Conservation (phyloP, 768 basidiomycete genomes). For the Phanerochaete sordida region DNA sequence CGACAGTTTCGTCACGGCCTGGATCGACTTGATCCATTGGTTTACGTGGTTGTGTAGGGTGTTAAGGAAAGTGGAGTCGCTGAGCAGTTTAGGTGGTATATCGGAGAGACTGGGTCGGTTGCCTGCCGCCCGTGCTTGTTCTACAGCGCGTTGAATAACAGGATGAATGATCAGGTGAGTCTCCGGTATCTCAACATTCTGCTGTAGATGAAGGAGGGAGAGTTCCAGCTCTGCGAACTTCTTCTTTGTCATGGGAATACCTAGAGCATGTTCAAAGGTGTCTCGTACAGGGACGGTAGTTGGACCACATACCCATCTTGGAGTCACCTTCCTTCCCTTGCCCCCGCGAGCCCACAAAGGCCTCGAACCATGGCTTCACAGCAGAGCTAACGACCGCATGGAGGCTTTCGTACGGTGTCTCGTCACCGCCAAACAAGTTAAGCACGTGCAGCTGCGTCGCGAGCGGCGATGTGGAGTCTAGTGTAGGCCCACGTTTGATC, state of each 20-base stretch:
- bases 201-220: constrained; percentile 90
- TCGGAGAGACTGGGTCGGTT: constrained; percentile 72
- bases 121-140: constrained; percentile 56
- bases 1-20: constrained; percentile 92
- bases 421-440: constrained; percentile 85
- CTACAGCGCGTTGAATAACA: constrained; percentile 81
- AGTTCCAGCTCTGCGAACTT: constrained; percentile 98
- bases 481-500: constrained; percentile 84
- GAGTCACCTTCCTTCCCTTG: constrained; percentile 73
- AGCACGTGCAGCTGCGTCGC: constrained; percentile 87
- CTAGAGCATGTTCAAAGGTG: constrained; percentile 28
- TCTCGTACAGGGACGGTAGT: background rate
- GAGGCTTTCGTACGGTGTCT: constrained; percentile 91
- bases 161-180: constrained; percentile 92
- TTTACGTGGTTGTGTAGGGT: constrained; percentile 92
- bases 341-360: constrained; percentile 85
- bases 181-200: constrained; percentile 99
- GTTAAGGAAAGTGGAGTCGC: constrained; percentile 91
- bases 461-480: constrained; percentile 79
- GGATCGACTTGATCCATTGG: constrained; percentile 97
- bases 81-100: constrained; percentile 69
- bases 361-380: constrained; percentile 98
- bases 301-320: constrained; percentile 62
- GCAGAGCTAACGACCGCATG: constrained; percentile 94
- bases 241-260: constrained; percentile 98